These are phyloP conservation scores for Musa troglodytarum DNA, from an alignment of 176 grass and related monocot species.

Conservation along the genomic window DNA sequence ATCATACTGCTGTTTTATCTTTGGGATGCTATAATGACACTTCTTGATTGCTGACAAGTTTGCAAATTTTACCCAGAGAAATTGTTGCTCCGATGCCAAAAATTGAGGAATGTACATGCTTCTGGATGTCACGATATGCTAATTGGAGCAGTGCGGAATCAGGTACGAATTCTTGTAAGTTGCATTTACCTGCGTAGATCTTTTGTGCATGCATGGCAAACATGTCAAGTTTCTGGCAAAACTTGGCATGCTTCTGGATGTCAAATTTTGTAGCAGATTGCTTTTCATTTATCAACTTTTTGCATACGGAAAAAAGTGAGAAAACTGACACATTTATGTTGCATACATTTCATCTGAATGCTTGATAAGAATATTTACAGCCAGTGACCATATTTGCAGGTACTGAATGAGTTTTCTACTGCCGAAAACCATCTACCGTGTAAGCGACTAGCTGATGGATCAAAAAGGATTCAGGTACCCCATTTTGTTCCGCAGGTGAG, in stretches of 20 bases:
- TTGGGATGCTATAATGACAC: background rate
- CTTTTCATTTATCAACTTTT: no score
- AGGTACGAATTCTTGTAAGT: constrained; percentile 35
- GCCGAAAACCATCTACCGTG: constrained; percentile 24
- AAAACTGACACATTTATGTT: background rate
- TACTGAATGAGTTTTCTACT: constrained; percentile 57
- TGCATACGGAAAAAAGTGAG: no score
- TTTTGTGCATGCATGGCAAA: background rate
- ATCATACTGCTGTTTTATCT: background rate
- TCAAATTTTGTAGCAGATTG: no score
- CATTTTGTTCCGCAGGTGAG: constrained; percentile 47
- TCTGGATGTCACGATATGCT: constrained; percentile 76
- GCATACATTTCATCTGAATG: no score
- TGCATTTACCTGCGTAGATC: background rate
- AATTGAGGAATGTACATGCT: constrained; percentile 65
- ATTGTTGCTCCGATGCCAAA: constrained; percentile 74
- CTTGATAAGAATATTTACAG: background rate
- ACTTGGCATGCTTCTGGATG: no score
- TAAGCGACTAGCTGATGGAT: constrained; percentile 75
- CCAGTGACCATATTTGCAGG: constrained; percentile 30
- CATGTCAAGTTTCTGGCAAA: no score
- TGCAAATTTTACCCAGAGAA: constrained; percentile 40
- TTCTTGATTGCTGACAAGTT: constrained; percentile 1
- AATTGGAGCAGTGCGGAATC: constrained; percentile 77
- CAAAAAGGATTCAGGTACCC: constrained; percentile 73